Base-by-base conservation (phyloP, 169 alveolate species). In the Plasmodium vivax region DNA sequence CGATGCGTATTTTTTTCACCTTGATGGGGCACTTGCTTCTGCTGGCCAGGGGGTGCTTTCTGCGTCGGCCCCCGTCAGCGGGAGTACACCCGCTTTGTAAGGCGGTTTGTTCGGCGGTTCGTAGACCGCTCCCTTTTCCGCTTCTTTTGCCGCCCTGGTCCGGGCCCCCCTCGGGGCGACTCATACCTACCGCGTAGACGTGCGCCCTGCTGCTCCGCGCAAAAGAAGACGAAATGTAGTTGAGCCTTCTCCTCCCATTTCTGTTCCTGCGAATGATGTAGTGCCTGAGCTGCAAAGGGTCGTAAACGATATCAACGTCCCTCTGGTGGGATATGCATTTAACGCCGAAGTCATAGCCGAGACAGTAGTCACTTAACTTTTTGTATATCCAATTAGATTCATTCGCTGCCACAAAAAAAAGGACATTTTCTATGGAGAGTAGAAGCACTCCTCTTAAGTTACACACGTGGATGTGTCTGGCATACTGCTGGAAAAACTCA, bases 361-460 rank as follows among this genome's bases (percentile, higher is more conserved):
- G 68, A 30, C 82, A 75, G n/a, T 23, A 54, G n/a, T 87, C 47
- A 47, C 68, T 41, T 41, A 43, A 38, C 8, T 68, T 23, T 9
- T 54, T 87, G 27, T 77, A 14, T 2, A 34, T 43, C 45, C 38
- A 23, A 47, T 16, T 87, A 34, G 38, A 71, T 51, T 71, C 56
- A 9, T 68, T 68, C 16, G 34, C 12, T 75, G 23, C 54, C 77
- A 75, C 68, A 36, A 87, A 51, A 87, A 75, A 87, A 8, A 87
- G 16, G 73, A 85, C 16, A 56, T 87, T 87, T 77, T 87, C 93
- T 75, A 87, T 87, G 1, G 82, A 87, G 32, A 87, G 71, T 27
- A 87, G 43, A 87, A 87, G 77, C 0, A 45, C 38, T 23, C 56
- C 34, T 7, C 36, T 34, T 19, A 79, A 36, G 5, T 71, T 87